Base-by-base conservation (phyloP, 495 filamentous ascomycete genomes). In the Hyaloscypha variabilis region DNA sequence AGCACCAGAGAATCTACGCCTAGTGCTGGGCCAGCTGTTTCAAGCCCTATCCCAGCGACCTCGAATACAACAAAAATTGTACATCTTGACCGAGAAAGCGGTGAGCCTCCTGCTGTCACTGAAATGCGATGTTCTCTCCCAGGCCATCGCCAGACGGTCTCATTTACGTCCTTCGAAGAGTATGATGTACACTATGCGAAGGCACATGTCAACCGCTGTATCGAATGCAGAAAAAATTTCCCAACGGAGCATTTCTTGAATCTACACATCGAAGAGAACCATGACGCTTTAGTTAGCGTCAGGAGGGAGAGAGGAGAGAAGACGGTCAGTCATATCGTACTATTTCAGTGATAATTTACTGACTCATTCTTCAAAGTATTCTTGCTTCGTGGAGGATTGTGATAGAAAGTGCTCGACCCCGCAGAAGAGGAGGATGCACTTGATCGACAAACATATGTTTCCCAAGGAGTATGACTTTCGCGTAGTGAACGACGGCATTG, bases 361-460 rank as follows among this genome's bases (percentile, higher is more conserved):
- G 23, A 26, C 62, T 66, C 25, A 64, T 39, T 3, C 50, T 17
- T 55, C 24, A 5, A 30, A 96, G 90, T 97, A 91, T 74, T 84
- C 81, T 2, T 99, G 95, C 74, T 95, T 98, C 72, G 88, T 97
- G 19, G 90, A 96, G 71, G 86, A 82, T 53, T 99, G 95, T 71
- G 93, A 97, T 54, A 81, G 89, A 63, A 88, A 93, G 76, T 98
- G 94, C 77, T 88, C 84, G 29, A 93, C 88, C 8, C 88, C 91
- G 5, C 84, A 91, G 67, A 99, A 96, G 75, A 85, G 95, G 54
- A 82, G 89, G 57, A 85, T 91, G 73, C 95, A 99, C 77, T 77
- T 96, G 26, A 91, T 94, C 64, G 94, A 97, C 75, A 97, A 97
- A 77, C 95, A 99, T 71, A 86, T 90, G 80, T 99, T 95, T 75